Evolutionary conservation across 2,329 filamentous ascomycete species (phyloP).

Genomic region (Metarhizium brunneum): DNA sequence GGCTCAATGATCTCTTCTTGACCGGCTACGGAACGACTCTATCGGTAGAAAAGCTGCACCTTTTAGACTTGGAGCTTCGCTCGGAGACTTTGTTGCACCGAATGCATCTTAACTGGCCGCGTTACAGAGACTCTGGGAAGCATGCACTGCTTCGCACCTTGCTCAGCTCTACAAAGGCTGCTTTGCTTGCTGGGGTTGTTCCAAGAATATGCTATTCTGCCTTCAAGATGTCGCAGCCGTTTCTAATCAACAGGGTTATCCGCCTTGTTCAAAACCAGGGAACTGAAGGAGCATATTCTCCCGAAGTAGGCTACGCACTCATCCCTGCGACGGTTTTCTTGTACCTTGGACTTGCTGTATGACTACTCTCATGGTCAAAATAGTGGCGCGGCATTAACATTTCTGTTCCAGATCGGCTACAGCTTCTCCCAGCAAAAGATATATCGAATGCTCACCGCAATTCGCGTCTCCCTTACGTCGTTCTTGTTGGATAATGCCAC

Average conservation of each 20-base stretch:
- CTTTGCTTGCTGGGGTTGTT: not conserved
- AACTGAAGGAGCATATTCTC: not conserved
- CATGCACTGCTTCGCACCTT: not conserved
- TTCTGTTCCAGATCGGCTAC: constrained; percentile 5
- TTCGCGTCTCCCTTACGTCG: constrained; percentile 19
- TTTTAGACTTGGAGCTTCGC: not conserved
- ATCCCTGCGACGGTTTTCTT: constrained; percentile 11
- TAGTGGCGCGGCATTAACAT: not conserved
- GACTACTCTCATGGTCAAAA: not conserved
- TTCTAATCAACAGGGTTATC: constrained; percentile 9
- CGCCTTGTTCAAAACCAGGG: not conserved
- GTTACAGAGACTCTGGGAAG: not conserved
- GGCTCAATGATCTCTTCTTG: constrained; percentile 10
- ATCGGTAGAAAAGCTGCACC: not conserved
- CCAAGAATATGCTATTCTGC: constrained; percentile 10
- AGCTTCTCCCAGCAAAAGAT: constrained; percentile 16
- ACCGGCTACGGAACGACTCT: not conserved
- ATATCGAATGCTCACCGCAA: constrained; percentile 19
- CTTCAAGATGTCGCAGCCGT: constrained; percentile 15
- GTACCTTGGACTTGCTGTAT: constrained; percentile 10
- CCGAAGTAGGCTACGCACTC: constrained; percentile 9
- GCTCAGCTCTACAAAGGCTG: not conserved
- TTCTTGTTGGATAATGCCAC: constrained; percentile 17
- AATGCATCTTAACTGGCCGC: not conserved
- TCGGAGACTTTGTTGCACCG: not conserved